Conservation (phyloP, 179 eudicot species). For the Beta corolliflora region DNA sequence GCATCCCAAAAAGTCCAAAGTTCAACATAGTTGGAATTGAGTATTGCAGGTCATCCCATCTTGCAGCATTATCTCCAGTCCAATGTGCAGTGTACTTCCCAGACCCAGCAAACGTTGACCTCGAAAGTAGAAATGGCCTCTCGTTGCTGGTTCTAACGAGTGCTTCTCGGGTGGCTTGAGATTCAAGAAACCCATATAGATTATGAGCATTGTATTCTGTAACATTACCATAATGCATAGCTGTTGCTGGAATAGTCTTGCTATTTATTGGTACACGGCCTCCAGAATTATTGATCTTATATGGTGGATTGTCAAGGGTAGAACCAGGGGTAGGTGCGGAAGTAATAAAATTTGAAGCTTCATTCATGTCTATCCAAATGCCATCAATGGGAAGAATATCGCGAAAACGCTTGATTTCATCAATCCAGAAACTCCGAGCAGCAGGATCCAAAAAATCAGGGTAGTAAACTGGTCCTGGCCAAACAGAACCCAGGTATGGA, state of each 20-base stretch:
- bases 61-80: slow-evolving; percentile 89
- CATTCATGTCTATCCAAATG: slow-evolving; percentile 77
- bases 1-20: slow-evolving; percentile 73
- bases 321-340: slow-evolving; percentile 48
- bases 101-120: slow-evolving; percentile 83
- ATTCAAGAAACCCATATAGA: slow-evolving; percentile 69
- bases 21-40: slow-evolving; percentile 64
- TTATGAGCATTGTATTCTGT: slow-evolving; percentile 70
- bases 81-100: slow-evolving; percentile 89
- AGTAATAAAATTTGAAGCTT: slow-evolving; percentile 50
- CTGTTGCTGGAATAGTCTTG: slow-evolving; percentile 63
- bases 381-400: slow-evolving; percentile 49
- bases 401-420: slow-evolving; percentile 50
- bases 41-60: slow-evolving; percentile 69
- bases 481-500: slow-evolving; percentile 58
- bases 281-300: slow-evolving; percentile 67
- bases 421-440: slow-evolving; percentile 44
- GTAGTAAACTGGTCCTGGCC: slow-evolving; percentile 67
- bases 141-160: slow-evolving; percentile 47
- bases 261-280: slow-evolving; percentile 35
- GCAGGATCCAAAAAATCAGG: slow-evolving; percentile 62
- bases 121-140: slow-evolving; percentile 64
- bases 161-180: slow-evolving; percentile 62
- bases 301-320: slow-evolving; percentile 73
- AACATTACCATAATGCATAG: slow-evolving; percentile 55